Conservation (phyloP, 768 basidiomycete genomes). For the Panus rudis region DNA sequence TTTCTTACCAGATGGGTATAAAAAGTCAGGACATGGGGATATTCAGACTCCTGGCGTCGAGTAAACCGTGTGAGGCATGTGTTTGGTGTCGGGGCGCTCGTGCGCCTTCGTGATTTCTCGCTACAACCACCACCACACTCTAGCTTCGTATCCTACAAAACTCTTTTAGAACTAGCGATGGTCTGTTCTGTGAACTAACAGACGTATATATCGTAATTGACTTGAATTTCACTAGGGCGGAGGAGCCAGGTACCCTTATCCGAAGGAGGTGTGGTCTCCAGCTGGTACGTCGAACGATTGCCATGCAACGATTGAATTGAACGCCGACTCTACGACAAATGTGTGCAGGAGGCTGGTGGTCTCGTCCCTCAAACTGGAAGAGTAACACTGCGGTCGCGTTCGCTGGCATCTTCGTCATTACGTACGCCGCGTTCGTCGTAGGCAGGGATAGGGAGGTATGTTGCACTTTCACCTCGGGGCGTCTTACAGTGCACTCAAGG, state of each 20-base stretch:
- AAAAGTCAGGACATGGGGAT: too few relatives aligned
- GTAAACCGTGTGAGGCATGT: too few relatives aligned
- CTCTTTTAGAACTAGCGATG: too few relatives aligned
- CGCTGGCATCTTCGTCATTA: slow-evolving; percentile 58
- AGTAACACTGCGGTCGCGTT: slow-evolving; percentile 73
- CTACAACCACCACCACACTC: too few relatives aligned
- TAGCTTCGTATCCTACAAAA: too few relatives aligned
- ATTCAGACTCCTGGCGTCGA: too few relatives aligned
- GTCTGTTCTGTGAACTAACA: background rate
- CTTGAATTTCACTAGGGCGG: slow-evolving; percentile 50
- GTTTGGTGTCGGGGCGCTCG: too few relatives aligned
- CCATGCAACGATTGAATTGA: slow-evolving; percentile 1
- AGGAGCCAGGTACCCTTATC: slow-evolving; percentile 84
- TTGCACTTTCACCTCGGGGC: slow-evolving; percentile 2
- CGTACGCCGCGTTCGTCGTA: slow-evolving; percentile 62
- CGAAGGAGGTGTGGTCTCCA: slow-evolving; percentile 93
- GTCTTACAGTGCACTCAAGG: background rate
- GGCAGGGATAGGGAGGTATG: slow-evolving; percentile 80
- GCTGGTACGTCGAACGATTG: slow-evolving; percentile 48
- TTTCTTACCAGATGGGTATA: too few relatives aligned
- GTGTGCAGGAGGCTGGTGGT: slow-evolving; percentile 88
- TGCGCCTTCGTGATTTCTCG: too few relatives aligned
- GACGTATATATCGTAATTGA: too few relatives aligned
- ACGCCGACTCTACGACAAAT: slow-evolving; percentile 3
- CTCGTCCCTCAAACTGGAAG: slow-evolving; percentile 84